phyloP scores from a whole-genome alignment of 495 filamentous ascomycete genomes.

The Penicillium macrosclerotiorum region DNA sequence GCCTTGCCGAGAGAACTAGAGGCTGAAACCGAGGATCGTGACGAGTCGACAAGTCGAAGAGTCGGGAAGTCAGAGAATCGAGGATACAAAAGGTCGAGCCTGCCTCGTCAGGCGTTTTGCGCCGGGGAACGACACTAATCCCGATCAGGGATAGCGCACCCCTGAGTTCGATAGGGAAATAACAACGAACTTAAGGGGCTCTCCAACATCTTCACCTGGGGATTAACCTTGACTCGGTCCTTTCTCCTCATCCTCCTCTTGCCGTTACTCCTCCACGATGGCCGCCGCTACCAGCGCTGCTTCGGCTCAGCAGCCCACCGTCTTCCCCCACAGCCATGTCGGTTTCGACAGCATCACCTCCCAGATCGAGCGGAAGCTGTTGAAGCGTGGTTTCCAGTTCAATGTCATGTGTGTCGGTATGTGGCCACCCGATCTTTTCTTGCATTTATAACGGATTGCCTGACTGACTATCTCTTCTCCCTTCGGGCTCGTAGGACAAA shows the following conservation, averaged over 20 bases:
- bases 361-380: conserved; percentile 97
- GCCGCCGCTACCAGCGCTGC: conserved; percentile 50
- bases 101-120: conserved; percentile 19
- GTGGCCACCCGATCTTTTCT: conserved; percentile 30
- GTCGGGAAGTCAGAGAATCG: neutral
- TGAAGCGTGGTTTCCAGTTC: conserved; percentile 99
- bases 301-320: conserved; percentile 50
- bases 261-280: conserved; percentile 36
- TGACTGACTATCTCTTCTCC: neutral
- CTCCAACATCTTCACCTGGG: conserved; percentile 20
- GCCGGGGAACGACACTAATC: conserved; percentile 28
- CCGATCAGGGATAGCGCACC: conserved; percentile 36
- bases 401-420: conserved; percentile 99
- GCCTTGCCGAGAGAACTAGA: neutral
- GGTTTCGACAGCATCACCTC: conserved; percentile 99
- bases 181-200: conserved; percentile 42
- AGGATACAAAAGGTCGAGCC: conserved; percentile 15
- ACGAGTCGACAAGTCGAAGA: neutral
- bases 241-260: conserved; percentile 8
- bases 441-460: neutral
- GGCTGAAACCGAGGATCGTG: neutral
- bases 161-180: conserved; percentile 38
- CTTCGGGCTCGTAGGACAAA: conserved; percentile 70
- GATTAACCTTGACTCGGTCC: conserved; percentile 17
- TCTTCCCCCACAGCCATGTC: conserved; percentile 95